Conservation (phyloP, 2,329 filamentous ascomycete species). For the Ascochyta pisi region DNA sequence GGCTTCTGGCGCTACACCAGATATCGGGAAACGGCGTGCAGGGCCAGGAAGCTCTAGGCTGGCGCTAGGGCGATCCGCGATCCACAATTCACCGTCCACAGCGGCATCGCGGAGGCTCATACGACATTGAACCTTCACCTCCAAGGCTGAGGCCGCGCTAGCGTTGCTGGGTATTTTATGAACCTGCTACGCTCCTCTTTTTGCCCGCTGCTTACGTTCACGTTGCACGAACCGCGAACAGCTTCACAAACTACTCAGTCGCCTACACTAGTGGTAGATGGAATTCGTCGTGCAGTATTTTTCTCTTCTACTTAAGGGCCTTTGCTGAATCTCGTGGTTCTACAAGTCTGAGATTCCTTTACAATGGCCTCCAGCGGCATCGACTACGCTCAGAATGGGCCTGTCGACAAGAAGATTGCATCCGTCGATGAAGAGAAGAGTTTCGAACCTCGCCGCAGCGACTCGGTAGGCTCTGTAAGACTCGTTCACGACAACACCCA, state of each 20-base stretch:
- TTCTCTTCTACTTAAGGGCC: conserved; percentile 44
- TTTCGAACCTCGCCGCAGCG: conserved; percentile 32
- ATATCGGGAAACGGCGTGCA: conserved; percentile 6
- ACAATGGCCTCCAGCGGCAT: conserved; percentile 47
- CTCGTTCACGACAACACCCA: conserved; percentile 51
- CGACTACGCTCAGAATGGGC: conserved; percentile 32
- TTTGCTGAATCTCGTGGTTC: conserved; percentile 30
- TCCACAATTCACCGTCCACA: conserved; percentile 11
- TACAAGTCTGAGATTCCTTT: conserved; percentile 1
- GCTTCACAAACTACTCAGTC: conserved; percentile 7
- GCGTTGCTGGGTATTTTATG: conserved; percentile 29
- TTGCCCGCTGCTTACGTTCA: conserved; percentile 8
- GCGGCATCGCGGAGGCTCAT: conserved; percentile 20
- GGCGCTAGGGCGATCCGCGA: conserved; percentile 7
- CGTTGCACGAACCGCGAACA: conserved; percentile 20
- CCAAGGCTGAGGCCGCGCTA: conserved; percentile 25
- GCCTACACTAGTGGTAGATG: conserved; percentile 32
- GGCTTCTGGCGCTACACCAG: neutral
- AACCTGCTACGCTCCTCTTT: conserved; percentile 28
- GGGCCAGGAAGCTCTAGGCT: conserved; percentile 6
- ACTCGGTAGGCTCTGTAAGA: conserved; percentile 36
- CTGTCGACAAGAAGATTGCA: conserved; percentile 15
- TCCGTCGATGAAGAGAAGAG: conserved; percentile 38
- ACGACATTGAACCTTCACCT: conserved; percentile 10
- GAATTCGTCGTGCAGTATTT: conserved; percentile 44